These are phyloP conservation scores for Apiospora arundinis DNA, from an alignment of 2,329 filamentous ascomycete species.

Conservation along the genomic window DNA sequence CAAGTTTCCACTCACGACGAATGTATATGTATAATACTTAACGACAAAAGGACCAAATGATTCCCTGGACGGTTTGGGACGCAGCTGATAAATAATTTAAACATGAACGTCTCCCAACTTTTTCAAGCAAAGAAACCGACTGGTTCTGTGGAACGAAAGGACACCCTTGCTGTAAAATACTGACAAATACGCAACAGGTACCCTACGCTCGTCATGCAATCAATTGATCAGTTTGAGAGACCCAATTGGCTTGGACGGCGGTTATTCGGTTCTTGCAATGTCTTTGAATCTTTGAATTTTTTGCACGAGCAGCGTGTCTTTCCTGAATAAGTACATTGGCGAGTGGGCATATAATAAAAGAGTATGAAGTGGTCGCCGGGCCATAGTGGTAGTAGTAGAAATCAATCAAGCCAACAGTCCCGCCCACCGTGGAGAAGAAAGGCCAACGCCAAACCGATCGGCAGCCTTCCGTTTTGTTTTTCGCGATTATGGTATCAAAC, in stretches of 20 bases:
- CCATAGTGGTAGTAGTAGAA: background rate
- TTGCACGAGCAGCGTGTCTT: background rate
- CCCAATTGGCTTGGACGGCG: too few relatives aligned
- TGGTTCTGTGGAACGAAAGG: background rate
- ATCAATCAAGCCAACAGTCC: background rate
- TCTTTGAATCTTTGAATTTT: background rate
- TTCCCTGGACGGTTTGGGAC: conserved; percentile 7
- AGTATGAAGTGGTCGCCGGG: background rate
- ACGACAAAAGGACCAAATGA: conserved; percentile 20
- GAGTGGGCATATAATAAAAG: background rate
- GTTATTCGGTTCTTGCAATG: background rate
- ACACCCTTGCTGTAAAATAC: background rate
- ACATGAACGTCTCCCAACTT: background rate
- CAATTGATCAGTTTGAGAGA: too few relatives aligned
- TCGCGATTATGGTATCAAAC: conserved; percentile 1
- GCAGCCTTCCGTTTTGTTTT: background rate
- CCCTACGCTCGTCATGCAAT: too few relatives aligned
- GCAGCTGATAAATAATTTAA: conserved; percentile 1
- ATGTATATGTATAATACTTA: conserved; percentile 21
- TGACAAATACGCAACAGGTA: background rate
- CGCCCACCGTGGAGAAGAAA: background rate
- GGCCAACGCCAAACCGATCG: background rate
- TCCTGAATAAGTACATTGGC: conserved; percentile 3
- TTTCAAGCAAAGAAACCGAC: too few relatives aligned
- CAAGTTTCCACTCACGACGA: conserved; percentile 21